Conservation (phyloP, 768 basidiomycete genomes). For the Boletus fagicola region DNA sequence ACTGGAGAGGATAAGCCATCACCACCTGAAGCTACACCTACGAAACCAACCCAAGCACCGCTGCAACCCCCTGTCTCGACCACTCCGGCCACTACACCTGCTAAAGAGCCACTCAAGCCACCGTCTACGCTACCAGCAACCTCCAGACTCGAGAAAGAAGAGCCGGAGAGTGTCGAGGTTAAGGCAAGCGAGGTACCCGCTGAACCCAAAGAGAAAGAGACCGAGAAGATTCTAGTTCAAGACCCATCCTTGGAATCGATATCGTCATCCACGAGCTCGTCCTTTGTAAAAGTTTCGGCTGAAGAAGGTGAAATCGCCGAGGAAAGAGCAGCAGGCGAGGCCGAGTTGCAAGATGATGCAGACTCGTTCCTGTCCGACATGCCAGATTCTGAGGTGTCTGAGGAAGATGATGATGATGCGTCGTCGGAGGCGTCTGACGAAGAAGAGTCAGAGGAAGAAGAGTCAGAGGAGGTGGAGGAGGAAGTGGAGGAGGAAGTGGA, state of each 20-base stretch:
- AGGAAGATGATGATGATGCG: conserved; percentile 25
- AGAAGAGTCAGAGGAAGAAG: conserved; percentile 23
- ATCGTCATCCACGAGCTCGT: conserved; percentile 44
- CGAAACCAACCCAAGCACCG: neutral
- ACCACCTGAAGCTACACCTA: conserved; percentile 18
- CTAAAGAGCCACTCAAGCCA: conserved; percentile 10
- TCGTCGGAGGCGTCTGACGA: conserved; percentile 13
- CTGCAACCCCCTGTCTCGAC: conserved; percentile 9
- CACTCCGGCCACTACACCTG: conserved; percentile 13
- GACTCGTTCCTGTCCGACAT: conserved; percentile 28
- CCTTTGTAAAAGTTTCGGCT: conserved; percentile 45
- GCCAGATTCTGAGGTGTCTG: conserved; percentile 26
- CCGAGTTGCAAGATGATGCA: conserved; percentile 35
- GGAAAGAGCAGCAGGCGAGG: conserved; percentile 23
- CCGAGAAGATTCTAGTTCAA: conserved; percentile 4
- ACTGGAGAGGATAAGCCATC: conserved; percentile 31
- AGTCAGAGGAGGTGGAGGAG: conserved; percentile 12
- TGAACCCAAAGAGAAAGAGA: conserved; percentile 9
- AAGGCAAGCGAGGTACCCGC: neutral
- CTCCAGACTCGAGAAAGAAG: conserved; percentile 1
- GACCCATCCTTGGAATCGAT: conserved; percentile 32
- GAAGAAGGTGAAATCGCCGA: conserved; percentile 25
- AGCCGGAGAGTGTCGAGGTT: neutral
- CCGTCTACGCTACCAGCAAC: neutral
- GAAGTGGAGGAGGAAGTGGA: conserved; percentile 13